These are phyloP conservation scores for Phialocephala sp. DNA, from an alignment of 2,329 filamentous ascomycete genomes.

Conservation along the genomic window DNA sequence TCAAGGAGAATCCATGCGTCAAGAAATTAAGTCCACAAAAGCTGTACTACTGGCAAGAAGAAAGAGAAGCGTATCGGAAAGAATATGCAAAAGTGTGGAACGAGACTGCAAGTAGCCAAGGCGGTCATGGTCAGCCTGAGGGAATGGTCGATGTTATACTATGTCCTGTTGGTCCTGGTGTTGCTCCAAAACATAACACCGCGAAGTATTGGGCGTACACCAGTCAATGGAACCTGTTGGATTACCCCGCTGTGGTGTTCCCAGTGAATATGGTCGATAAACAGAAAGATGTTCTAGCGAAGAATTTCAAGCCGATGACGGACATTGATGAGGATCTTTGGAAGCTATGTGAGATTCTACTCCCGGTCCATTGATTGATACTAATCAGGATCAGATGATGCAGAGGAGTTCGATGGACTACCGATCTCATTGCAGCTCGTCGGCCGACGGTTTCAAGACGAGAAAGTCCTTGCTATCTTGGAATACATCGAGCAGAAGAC, in stretches of 20 bases:
- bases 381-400: constrained; percentile 34
- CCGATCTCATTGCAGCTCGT: constrained; percentile 49
- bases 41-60: constrained; percentile 32
- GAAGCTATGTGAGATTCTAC: constrained; percentile 36
- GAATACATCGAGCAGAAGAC: constrained; percentile 26
- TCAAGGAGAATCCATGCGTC: constrained; percentile 32
- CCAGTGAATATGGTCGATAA: constrained; percentile 50
- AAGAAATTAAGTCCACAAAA: constrained; percentile 30
- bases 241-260: constrained; percentile 66
- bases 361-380: not conserved
- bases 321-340: constrained; percentile 34
- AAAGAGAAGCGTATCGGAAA: constrained; percentile 46
- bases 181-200: constrained; percentile 53
- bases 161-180: constrained; percentile 60
- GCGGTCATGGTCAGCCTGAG: constrained; percentile 14
- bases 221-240: constrained; percentile 68
- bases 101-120: constrained; percentile 37
- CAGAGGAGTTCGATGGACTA: constrained; percentile 42
- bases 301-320: constrained; percentile 39
- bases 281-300: constrained; percentile 26
- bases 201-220: constrained; percentile 67
- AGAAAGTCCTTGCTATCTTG: constrained; percentile 39
- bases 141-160: constrained; percentile 61
- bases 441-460: constrained; percentile 43
- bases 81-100: constrained; percentile 32